A percentile compares a stretch with the other conserved stretches of the same genome.
Evolutionary conservation across 495 filamentous ascomycete genomes (phyloP).

Genomic region (Neurospora tetraspora): DNA sequence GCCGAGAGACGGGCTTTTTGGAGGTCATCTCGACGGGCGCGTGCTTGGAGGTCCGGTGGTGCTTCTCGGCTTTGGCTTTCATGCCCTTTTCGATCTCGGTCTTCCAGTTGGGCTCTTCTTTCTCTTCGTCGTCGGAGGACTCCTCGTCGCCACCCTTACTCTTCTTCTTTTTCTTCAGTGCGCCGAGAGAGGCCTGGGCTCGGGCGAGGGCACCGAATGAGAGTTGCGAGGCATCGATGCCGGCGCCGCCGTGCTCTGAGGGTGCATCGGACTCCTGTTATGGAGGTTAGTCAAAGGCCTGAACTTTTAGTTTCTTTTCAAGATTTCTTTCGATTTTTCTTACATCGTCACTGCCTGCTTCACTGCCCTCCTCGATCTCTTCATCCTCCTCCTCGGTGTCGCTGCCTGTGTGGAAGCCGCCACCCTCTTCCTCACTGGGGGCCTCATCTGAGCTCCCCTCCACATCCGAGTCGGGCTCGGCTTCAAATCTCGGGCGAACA

Average conservation of each 20-base stretch:
- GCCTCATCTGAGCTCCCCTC: slow-evolving; percentile 13
- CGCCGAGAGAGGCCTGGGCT: slow-evolving; percentile 59
- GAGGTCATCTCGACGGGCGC: slow-evolving; percentile 72
- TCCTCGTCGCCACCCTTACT: slow-evolving; percentile 1
- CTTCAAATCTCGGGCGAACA: slow-evolving; percentile 46
- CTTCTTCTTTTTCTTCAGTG: slow-evolving; percentile 18
- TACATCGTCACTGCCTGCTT: slow-evolving; percentile 20
- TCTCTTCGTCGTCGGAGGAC: slow-evolving; percentile 1
- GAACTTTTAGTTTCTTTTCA: background rate
- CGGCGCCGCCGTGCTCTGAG: slow-evolving; percentile 29
- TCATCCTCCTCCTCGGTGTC: slow-evolving; percentile 18
- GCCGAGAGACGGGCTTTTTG: slow-evolving; percentile 72
- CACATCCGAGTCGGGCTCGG: slow-evolving; percentile 43
- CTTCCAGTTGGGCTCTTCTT: slow-evolving; percentile 6
- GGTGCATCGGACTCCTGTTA: slow-evolving; percentile 18
- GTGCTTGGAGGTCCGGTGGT: slow-evolving; percentile 63
- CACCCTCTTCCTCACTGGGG: slow-evolving; percentile 27
- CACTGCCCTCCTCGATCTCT: slow-evolving; percentile 18
- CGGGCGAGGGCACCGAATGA: slow-evolving; percentile 84
- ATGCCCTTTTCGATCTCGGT: slow-evolving; percentile 8
- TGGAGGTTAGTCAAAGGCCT: background rate
- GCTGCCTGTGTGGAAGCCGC: slow-evolving; percentile 16
- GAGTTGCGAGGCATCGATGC: slow-evolving; percentile 38
- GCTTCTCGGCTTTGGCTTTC: slow-evolving; percentile 6
- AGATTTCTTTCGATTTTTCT: background rate